Evolutionary conservation across 2,329 filamentous ascomycete species (phyloP), one percentile per base, ranked within the genome.

Genomic region (Helminthosporium solani): DNA sequence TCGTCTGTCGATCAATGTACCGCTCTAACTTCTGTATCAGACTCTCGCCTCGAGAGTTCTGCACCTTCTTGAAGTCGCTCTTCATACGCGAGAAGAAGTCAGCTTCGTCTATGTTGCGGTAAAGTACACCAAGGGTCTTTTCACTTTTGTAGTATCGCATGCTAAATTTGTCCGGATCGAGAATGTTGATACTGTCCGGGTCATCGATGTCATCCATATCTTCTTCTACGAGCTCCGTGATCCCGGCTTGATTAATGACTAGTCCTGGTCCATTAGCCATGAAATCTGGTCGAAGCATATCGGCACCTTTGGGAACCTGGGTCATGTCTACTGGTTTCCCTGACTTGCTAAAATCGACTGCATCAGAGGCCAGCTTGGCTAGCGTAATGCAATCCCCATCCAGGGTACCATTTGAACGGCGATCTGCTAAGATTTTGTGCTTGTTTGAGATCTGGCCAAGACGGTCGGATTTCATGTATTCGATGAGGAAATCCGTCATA

Each of bases 401-500:
- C 2, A n/a, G 46, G 4, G 68, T 70, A 0, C 71, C 70, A 1
- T 23, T 18, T 0, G 46, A 31, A 6, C 58, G 50, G 23, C 65
- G 59, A 52, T 76, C 73, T 2, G 73, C 73, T 27, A 71, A 50
- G 33, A 72, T 64, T 47, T 72, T 64, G 48, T 76, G 74, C 14
- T 65, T 63, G 37, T 59, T 73, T 14, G 67, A 70, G 8, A 76
- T 70, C 36, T 67, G 66, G 2, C 72, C 73, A 0, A 76, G 57
- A n/a, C 66, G 64, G 50, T 75, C 73, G 28, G 64, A 70, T n/a
- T 72, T 65, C 62, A 72, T 69, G 38, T 62, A 67, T 19, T 63
- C 75, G n/a, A 95, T 76, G 52, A 95, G 94, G 68, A 92, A 94
- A 9, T 86, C 75, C 0, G 83, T 83, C 72, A 95, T 94, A 55